These are phyloP conservation scores for Phytophthora agathidicida DNA, from an alignment of 352 stramenopile genomes.

Conservation along the genomic window DNA sequence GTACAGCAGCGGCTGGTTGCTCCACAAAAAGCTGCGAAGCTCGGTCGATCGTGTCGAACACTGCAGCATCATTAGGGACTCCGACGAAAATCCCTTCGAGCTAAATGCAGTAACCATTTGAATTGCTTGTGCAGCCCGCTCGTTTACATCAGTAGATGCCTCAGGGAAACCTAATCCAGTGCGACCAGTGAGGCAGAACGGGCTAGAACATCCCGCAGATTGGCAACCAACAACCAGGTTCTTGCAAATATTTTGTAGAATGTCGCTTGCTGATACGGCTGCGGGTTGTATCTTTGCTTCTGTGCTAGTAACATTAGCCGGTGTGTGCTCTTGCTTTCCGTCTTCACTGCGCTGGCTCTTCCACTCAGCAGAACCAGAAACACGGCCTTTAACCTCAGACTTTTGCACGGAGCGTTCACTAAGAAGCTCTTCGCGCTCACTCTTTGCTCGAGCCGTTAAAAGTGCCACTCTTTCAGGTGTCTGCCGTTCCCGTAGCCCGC, in stretches of 20 bases:
- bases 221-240: conserved; percentile 57
- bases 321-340: conserved; percentile 35
- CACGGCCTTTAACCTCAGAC: conserved; percentile 65
- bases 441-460: conserved; percentile 39
- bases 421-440: conserved; percentile 59
- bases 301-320: background rate
- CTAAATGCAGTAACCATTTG: conserved; percentile 50
- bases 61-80: conserved; percentile 45
- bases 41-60: conserved; percentile 36
- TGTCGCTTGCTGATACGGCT: conserved; percentile 21
- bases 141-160: conserved; percentile 36
- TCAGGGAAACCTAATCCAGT: background rate
- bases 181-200: conserved; percentile 47
- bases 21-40: conserved; percentile 54
- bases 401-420: conserved; percentile 37
- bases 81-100: conserved; percentile 34
- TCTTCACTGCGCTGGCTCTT: conserved; percentile 75
- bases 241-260: conserved; percentile 53
- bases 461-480: conserved; percentile 37
- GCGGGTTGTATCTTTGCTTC: background rate
- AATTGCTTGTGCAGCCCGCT: conserved; percentile 53
- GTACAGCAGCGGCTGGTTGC: conserved; percentile 47
- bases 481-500: conserved; percentile 31
- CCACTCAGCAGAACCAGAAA: conserved; percentile 84
- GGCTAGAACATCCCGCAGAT: conserved; percentile 39